Percentiles rank a stretch among this genome's conserved stretches.
Evolutionary conservation across 2,329 filamentous ascomycete genomes (phyloP).

Genomic region (Colletotrichum neosansevieriae): DNA sequence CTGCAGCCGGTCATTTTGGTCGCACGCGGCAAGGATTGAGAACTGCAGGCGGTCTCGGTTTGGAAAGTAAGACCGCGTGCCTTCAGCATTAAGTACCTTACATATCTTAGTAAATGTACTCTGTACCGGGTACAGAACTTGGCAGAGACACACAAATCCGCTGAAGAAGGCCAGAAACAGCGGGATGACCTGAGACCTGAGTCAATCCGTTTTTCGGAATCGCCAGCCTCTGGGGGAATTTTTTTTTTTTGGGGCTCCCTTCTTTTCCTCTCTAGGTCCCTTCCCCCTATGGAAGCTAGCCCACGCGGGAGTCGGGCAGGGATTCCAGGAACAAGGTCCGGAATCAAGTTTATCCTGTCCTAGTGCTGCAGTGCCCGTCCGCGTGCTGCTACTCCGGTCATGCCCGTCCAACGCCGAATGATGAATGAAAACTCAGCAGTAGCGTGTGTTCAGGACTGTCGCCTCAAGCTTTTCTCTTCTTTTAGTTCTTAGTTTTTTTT

Average conservation of each 20-base stretch:
- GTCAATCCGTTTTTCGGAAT: constrained; percentile 40
- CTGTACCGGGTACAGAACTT: not conserved
- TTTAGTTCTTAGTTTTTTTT: not conserved
- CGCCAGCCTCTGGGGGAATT: constrained; percentile 28
- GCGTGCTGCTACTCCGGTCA: too few relatives aligned
- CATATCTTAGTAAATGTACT: not conserved
- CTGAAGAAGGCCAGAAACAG: constrained; percentile 26
- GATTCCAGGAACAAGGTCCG: constrained; percentile 25
- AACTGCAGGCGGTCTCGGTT: constrained; percentile 20
- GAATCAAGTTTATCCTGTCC: constrained; percentile 22
- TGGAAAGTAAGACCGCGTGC: not conserved
- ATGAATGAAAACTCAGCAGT: too few relatives aligned
- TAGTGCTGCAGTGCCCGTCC: too few relatives aligned
- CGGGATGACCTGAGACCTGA: constrained; percentile 23
- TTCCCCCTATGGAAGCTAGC: constrained; percentile 2
- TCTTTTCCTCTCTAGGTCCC: too few relatives aligned
- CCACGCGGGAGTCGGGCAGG: constrained; percentile 11
- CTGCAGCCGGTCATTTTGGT: constrained; percentile 30
- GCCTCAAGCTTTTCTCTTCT: not conserved
- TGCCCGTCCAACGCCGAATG: too few relatives aligned
- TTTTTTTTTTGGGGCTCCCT: too few relatives aligned
- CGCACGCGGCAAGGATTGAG: constrained; percentile 3
- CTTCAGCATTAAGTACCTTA: not conserved
- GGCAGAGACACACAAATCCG: constrained; percentile 15
- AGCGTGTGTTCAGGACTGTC: not conserved